These are phyloP conservation scores for Phytophthora sp. DNA, from an alignment of 352 stramenopile species.

Conservation along the genomic window DNA sequence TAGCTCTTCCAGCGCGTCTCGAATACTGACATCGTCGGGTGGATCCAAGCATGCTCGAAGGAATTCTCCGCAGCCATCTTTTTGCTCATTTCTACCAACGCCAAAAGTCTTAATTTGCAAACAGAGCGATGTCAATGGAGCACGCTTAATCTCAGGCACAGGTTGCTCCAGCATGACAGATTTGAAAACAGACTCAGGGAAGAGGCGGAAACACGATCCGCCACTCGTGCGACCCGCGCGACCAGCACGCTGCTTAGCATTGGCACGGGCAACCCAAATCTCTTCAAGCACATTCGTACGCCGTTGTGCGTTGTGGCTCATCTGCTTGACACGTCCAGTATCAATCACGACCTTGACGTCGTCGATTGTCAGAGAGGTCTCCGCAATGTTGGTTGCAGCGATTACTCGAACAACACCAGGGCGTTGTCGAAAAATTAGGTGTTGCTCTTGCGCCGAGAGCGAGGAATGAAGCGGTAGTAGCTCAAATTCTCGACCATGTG, in stretches of 20 bases:
- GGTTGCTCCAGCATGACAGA: conserved; percentile 79
- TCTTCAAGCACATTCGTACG: conserved; percentile 91
- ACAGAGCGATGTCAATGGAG: conserved; percentile 95
- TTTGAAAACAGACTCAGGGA: conserved; percentile 78
- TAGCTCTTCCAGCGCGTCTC: conserved; percentile 92
- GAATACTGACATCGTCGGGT: conserved; percentile 85
- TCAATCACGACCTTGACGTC: conserved; percentile 97
- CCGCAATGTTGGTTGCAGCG: conserved; percentile 96
- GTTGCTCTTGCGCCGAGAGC: conserved; percentile 94
- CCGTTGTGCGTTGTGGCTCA: conserved; percentile 77
- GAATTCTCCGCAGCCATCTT: conserved; percentile 73
- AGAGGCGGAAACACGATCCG: conserved; percentile 91
- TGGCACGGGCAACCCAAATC: conserved; percentile 92
- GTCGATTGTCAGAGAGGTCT: conserved; percentile 96
- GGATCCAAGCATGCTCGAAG: conserved; percentile 93
- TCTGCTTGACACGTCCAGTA: conserved; percentile 94
- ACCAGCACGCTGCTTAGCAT: conserved; percentile 88
- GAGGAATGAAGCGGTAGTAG: conserved; percentile 94
- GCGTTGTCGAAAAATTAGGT: conserved; percentile 89
- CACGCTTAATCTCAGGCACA: conserved; percentile 96
- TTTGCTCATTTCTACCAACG: conserved; percentile 50
- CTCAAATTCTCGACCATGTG: conserved; percentile 47
- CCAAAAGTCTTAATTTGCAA: conserved; percentile 95
- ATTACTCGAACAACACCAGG: conserved; percentile 91
- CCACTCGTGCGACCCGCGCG: conserved; percentile 93